phyloP scores from a whole-genome alignment of 257 asterid species.

The Capsicum rhomboideum region DNA sequence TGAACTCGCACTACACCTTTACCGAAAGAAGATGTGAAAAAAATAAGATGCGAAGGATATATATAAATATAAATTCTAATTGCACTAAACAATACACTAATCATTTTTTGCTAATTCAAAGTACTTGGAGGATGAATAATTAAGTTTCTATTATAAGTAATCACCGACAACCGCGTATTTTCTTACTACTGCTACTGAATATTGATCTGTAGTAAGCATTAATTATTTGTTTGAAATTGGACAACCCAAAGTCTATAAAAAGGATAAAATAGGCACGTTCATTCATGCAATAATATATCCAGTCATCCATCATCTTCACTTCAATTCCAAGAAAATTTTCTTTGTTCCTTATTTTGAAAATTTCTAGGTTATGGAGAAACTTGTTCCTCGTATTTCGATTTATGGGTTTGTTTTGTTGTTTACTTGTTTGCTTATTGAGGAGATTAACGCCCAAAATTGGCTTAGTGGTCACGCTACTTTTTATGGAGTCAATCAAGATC shows the following conservation, averaged over 20 bases:
- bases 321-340: not conserved
- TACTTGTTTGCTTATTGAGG: conserved; percentile 19
- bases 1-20: too few species aligned
- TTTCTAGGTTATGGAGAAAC: conserved; percentile 1
- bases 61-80: not conserved
- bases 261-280: not conserved
- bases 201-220: not conserved
- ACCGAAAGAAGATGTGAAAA: too few species aligned
- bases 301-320: not conserved
- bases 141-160: conserved; percentile 4
- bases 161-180: conserved; percentile 52
- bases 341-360: not conserved
- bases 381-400: not conserved
- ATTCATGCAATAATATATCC: not conserved
- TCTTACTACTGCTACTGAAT: not conserved
- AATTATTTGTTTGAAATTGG: not conserved
- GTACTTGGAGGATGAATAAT: not conserved
- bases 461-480: conserved; percentile 53
- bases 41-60: too few species aligned
- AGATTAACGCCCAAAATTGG: conserved; percentile 33
- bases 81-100: not conserved
- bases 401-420: not conserved
- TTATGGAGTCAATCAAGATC: conserved; percentile 57
- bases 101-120: not conserved
- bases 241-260: conserved; percentile 14